phyloP scores from a whole-genome alignment of 2,329 filamentous ascomycete genomes.

The Botrytis porri region DNA sequence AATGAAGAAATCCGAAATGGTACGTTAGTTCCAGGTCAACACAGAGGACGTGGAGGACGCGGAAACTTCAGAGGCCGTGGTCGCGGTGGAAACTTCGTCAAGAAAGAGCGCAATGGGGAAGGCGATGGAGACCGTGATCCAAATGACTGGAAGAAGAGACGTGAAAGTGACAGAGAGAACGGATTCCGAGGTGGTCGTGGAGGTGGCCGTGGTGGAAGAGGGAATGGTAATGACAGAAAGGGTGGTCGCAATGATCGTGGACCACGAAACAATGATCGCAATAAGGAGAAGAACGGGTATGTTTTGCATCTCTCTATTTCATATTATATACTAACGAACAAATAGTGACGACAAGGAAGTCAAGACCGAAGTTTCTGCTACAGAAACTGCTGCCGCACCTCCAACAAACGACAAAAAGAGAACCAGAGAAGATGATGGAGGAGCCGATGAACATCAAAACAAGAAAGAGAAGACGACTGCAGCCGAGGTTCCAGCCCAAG shows the following conservation, averaged over 20 bases:
- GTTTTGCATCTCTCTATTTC: neutral
- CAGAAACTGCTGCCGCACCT: slow-evolving; percentile 24
- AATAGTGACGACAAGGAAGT: slow-evolving; percentile 25
- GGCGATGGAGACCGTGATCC: slow-evolving; percentile 44
- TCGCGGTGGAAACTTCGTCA: slow-evolving; percentile 36
- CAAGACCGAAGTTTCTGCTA: slow-evolving; percentile 23
- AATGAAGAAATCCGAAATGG: slow-evolving; percentile 68
- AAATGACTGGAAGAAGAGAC: slow-evolving; percentile 63
- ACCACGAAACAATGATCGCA: slow-evolving; percentile 39
- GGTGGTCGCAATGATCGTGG: slow-evolving; percentile 42
- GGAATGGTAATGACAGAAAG: slow-evolving; percentile 32
- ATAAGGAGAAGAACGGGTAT: slow-evolving; percentile 38
- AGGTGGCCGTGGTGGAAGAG: slow-evolving; percentile 44
- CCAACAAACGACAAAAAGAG: slow-evolving; percentile 34
- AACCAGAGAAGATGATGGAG: slow-evolving; percentile 47
- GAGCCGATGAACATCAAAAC: slow-evolving; percentile 47
- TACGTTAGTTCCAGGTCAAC: slow-evolving; percentile 54
- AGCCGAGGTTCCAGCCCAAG: slow-evolving; percentile 28
- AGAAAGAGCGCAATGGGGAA: slow-evolving; percentile 12
- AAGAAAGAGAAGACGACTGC: slow-evolving; percentile 57
- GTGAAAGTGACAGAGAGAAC: slow-evolving; percentile 59
- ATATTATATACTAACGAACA: slow-evolving; percentile 22
- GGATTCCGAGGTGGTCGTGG: slow-evolving; percentile 48
- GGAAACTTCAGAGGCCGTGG: slow-evolving; percentile 37
- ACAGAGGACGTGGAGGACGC: slow-evolving; percentile 26